Conservation (phyloP, 2,329 filamentous ascomycete species). For the Rutstroemia sp. region DNA sequence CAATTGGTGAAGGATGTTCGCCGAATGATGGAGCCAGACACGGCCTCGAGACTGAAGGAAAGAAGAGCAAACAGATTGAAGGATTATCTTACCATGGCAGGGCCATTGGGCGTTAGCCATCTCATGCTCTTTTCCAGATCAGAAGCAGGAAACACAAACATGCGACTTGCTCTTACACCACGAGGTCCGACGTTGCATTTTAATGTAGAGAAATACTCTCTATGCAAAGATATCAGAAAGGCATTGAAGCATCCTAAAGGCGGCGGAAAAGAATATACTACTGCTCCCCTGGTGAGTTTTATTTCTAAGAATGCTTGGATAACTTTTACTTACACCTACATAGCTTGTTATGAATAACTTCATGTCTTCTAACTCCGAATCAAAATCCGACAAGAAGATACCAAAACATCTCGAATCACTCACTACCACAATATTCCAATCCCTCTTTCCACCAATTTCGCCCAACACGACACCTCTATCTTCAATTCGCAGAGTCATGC, state of each 20-base stretch:
- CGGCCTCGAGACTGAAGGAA: conserved; percentile 83
- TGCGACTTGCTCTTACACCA: conserved; percentile 80
- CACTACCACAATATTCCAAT: conserved; percentile 90
- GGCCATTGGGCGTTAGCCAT: conserved; percentile 87
- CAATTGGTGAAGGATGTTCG: conserved; percentile 89
- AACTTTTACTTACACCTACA: conserved; percentile 23
- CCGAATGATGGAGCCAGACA: conserved; percentile 91
- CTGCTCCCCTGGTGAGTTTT: conserved; percentile 63
- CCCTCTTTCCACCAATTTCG: conserved; percentile 91
- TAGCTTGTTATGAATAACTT: conserved; percentile 99
- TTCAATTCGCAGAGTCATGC: conserved; percentile 84
- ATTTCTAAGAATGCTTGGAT: conserved; percentile 1
- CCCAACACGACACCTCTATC: conserved; percentile 83
- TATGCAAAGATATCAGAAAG: conserved; percentile 83
- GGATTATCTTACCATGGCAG: conserved; percentile 94
- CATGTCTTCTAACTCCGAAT: conserved; percentile 49
- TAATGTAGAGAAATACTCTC: conserved; percentile 86
- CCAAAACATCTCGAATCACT: conserved; percentile 91
- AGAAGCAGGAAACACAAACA: conserved; percentile 81
- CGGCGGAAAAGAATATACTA: conserved; percentile 77
- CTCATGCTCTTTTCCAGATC: conserved; percentile 89
- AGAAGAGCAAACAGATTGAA: conserved; percentile 78
- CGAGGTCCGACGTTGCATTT: conserved; percentile 92
- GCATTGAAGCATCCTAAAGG: conserved; percentile 77
- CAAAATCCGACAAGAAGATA: conserved; percentile 59